Percentiles rank a stretch among this genome's conserved stretches.
Evolutionary conservation across 1,284 basidiomycete species (phyloP).

Genomic region (Fomitopsis palustris): DNA sequence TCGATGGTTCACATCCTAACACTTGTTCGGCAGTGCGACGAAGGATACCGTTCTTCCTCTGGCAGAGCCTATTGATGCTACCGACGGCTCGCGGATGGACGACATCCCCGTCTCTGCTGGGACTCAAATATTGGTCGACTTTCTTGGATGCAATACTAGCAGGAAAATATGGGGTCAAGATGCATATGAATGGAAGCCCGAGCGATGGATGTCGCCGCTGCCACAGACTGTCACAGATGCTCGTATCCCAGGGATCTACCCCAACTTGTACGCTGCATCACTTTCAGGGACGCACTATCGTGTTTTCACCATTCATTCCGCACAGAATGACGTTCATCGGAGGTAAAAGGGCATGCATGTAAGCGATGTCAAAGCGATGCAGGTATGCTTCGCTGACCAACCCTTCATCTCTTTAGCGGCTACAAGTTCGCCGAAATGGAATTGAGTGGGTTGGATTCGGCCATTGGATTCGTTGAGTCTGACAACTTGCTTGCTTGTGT

Average conservation of each 20-base stretch:
- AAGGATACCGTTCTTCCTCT: slow-evolving; percentile 14
- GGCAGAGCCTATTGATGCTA: slow-evolving; percentile 8
- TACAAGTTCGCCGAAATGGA: slow-evolving; percentile 2
- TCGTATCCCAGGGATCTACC: slow-evolving; percentile 16
- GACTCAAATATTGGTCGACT: slow-evolving; percentile 10
- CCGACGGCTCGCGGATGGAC: slow-evolving; percentile 11
- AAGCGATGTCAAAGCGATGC: neutral
- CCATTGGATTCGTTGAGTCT: neutral
- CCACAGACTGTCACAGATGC: slow-evolving; percentile 10
- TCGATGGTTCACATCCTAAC: too few species aligned
- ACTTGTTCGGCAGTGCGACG: slow-evolving; percentile 2
- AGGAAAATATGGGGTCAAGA: slow-evolving; percentile 19
- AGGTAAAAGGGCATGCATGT: slow-evolving; percentile 6
- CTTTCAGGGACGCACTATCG: too few species aligned
- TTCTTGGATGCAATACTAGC: slow-evolving; percentile 15
- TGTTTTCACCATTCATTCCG: neutral
- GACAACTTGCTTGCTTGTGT: neutral
- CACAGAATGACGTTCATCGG: slow-evolving; percentile 1
- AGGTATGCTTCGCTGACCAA: too few species aligned
- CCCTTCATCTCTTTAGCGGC: too few species aligned
- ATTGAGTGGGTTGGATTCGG: neutral
- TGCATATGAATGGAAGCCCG: slow-evolving; percentile 19
- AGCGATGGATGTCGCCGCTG: slow-evolving; percentile 17
- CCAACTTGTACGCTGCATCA: slow-evolving; percentile 13
- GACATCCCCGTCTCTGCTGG: slow-evolving; percentile 13